Conservation (phyloP, 2,329 filamentous ascomycete genomes). For the Aspergillus aculeatus region DNA sequence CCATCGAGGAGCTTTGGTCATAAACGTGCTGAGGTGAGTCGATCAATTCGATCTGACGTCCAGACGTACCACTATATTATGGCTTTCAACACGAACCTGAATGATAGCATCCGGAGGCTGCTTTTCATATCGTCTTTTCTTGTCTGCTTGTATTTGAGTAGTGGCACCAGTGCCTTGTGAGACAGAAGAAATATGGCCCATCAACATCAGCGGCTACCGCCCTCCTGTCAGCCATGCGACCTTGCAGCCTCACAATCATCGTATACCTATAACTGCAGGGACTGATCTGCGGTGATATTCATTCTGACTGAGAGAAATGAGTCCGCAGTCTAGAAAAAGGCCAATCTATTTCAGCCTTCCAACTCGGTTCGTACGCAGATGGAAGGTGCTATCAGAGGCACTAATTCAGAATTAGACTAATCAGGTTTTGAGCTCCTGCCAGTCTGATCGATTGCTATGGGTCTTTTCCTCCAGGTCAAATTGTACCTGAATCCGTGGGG, state of each 20-base stretch:
- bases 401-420: not conserved
- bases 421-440: not conserved
- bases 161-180: not conserved
- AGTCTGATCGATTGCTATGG: not conserved
- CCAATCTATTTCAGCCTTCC: too few relatives aligned
- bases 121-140: not conserved
- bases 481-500: slow-evolving; percentile 16
- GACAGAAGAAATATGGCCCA: not conserved
- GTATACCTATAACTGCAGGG: not conserved
- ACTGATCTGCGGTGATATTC: not conserved
- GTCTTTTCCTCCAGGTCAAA: slow-evolving; percentile 3
- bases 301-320: too few relatives aligned
- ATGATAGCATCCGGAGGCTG: not conserved
- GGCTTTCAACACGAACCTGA: not conserved
- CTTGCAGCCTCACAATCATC: not conserved
- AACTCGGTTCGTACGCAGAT: too few relatives aligned
- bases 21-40: slow-evolving; percentile 9
- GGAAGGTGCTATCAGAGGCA: too few relatives aligned
- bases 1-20: slow-evolving; percentile 1
- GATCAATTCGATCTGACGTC: not conserved
- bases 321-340: too few relatives aligned
- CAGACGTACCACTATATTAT: too few relatives aligned
- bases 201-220: too few relatives aligned
- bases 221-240: not conserved
- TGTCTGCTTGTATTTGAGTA: not conserved